Evolutionary conservation across 2,329 filamentous ascomycete genomes (phyloP).

Genomic region (Zalaria sp.): DNA sequence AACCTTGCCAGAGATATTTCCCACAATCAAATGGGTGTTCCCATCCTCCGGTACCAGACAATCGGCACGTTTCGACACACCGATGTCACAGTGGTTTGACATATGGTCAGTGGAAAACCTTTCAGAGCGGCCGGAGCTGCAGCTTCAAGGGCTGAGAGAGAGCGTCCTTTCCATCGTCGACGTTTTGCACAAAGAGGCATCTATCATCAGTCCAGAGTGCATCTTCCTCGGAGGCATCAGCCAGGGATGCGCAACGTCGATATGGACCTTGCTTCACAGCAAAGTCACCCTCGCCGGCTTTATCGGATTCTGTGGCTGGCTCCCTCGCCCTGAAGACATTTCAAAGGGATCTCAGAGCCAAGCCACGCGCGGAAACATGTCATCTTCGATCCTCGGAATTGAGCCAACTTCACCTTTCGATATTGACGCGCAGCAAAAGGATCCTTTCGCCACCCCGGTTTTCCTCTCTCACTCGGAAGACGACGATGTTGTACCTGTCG

Average conservation of each 20-base stretch:
- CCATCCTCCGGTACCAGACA: slow-evolving; percentile 13
- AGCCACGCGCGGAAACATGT: too few relatives aligned
- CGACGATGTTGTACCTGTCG: slow-evolving; percentile 9
- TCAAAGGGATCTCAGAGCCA: slow-evolving; percentile 1
- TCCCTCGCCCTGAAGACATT: neutral
- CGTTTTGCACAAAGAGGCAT: neutral
- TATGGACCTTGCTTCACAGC: slow-evolving; percentile 1
- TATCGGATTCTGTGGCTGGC: slow-evolving; percentile 3
- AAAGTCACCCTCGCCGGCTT: neutral
- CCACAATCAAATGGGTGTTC: slow-evolving; percentile 23
- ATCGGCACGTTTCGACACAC: slow-evolving; percentile 12
- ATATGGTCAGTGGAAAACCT: slow-evolving; percentile 17
- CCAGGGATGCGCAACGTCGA: slow-evolving; percentile 2
- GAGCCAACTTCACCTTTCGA: slow-evolving; percentile 1
- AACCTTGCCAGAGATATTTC: slow-evolving; percentile 19
- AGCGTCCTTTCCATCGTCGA: neutral
- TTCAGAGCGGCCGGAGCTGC: slow-evolving; percentile 11
- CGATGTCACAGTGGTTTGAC: slow-evolving; percentile 26
- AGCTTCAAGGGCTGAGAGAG: neutral
- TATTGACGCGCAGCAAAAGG: slow-evolving; percentile 7
- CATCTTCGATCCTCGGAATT: too few relatives aligned
- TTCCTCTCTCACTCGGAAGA: slow-evolving; percentile 9
- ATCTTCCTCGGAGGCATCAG: slow-evolving; percentile 5
- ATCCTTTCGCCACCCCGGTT: slow-evolving; percentile 6
- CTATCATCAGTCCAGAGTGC: neutral